These are phyloP conservation scores for Trypethelium eluteriae DNA, from an alignment of 495 filamentous ascomycete species.

Conservation along the genomic window DNA sequence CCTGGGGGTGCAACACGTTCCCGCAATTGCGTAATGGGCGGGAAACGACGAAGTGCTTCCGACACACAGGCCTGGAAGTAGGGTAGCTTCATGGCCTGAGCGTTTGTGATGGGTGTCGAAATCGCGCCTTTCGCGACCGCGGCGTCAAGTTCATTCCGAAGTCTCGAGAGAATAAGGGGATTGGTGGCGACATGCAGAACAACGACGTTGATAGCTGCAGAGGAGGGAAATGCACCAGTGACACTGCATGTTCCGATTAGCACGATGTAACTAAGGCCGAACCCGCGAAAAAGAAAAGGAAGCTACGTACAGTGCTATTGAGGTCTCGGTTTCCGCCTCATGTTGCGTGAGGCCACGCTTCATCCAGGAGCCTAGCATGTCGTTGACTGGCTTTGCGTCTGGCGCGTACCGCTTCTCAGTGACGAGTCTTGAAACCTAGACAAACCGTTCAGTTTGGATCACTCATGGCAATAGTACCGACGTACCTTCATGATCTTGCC, in stretches of 20 bases:
- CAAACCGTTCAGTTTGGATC: too few relatives aligned
- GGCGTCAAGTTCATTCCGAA: too few relatives aligned
- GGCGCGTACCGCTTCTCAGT: neutral
- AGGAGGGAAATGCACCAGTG: too few relatives aligned
- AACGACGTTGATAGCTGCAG: neutral
- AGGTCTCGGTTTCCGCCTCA: neutral
- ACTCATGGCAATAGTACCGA: too few relatives aligned
- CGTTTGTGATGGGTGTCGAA: too few relatives aligned
- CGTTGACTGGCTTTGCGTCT: neutral
- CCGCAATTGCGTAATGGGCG: neutral
- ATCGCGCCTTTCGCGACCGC: too few relatives aligned
- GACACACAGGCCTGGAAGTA: constrained; percentile 44
- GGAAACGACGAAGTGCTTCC: constrained; percentile 42
- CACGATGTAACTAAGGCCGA: neutral
- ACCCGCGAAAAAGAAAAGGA: too few relatives aligned
- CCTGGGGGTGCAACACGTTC: neutral
- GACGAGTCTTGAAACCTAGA: too few relatives aligned
- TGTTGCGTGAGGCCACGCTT: neutral
- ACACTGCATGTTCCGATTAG: too few relatives aligned
- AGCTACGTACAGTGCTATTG: neutral
- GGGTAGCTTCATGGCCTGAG: constrained; percentile 33
- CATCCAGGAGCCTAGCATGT: neutral
- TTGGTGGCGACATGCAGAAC: neutral
- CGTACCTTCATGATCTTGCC: too few relatives aligned
- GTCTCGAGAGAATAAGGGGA: neutral